Conservation (phyloP, 2,329 filamentous ascomycete species). For the Orbilia brochopaga region DNA sequence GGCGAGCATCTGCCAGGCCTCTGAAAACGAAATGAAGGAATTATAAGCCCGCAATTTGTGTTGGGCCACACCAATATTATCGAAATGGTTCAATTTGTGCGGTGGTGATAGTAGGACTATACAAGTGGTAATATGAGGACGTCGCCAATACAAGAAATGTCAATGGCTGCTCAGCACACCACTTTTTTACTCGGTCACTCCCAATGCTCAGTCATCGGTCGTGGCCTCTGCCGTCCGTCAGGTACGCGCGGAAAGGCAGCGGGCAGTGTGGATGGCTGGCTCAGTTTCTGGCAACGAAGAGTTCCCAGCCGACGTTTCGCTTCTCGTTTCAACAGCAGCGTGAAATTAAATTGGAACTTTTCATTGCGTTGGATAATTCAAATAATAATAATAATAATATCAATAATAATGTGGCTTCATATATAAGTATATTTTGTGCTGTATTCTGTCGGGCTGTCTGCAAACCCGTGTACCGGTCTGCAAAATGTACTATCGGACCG, state of each 20-base stretch:
- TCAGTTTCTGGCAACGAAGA: background rate
- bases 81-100: too few species aligned
- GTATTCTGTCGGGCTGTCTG: too few species aligned
- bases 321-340: slow-evolving; percentile 2
- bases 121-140: too few species aligned
- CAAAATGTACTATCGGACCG: too few species aligned
- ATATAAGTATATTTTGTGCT: background rate
- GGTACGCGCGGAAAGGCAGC: background rate
- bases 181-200: too few species aligned
- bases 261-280: background rate
- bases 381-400: too few species aligned
- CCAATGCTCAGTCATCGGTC: too few species aligned
- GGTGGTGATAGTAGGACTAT: too few species aligned
- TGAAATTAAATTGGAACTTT: background rate
- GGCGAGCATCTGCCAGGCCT: background rate
- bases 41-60: slow-evolving; percentile 26
- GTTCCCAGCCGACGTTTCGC: background rate
- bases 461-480: too few species aligned
- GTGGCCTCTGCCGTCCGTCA: background rate
- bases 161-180: too few species aligned
- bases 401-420: too few species aligned
- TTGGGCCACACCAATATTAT: slow-evolving; percentile 9
- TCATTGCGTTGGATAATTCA: background rate
- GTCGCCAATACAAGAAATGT: background rate
- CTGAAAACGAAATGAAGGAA: background rate